Base-by-base conservation (phyloP, 2,329 filamentous ascomycete genomes). In the Nothophaeocryptopus gaeumannii region DNA sequence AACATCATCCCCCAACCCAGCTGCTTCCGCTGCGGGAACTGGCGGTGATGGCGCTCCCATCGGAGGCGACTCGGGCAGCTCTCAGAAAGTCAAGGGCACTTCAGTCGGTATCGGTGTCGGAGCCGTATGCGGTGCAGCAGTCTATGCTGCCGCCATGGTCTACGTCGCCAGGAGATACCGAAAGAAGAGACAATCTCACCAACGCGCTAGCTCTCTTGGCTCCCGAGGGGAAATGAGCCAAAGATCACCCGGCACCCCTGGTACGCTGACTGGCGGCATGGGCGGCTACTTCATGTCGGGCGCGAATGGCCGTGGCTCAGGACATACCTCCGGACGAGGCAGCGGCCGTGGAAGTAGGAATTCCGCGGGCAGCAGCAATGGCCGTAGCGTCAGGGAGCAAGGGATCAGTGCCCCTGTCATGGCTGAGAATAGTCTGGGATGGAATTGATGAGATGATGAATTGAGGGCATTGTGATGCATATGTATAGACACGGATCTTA, bases 131-230 rank as follows among this genome's bases (percentile, higher is more conserved):
- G 84, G 90, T 64, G 89, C 88, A 36, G 86, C 85, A 43, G 84
- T 89, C n/a, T 96, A 96, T 61, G 91, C 90, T 65, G 88, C 87
- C 10, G 90, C 89, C 68, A 96, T 96, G 91, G 92, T 96, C 75
- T 84, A 93, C 64, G 83, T 96, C 59, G 91, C 91, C 42, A 85
- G 90, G 54, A 82, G 91, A 53, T 96, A 96, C 79, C 89, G 91
- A 78, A 85, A 87, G 74, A 89, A 87, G 79, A 76, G 82, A 43
- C 51, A 59, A 45, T 59, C 60, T 31, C 88, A 95, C 73, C 81
- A 84, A 64, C 87, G 89, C 52, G 78, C 85, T 45, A 89, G 83
- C 77, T 95, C 89, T 39, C 73, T 92, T 43, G 79, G 84, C 47
- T 88, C 82, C 74, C 78, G 78, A 41, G 78, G 76, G 58, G 67